Percentiles rank a stretch among this genome's conserved stretches.
phyloP scores from a whole-genome alignment of 2,329 filamentous ascomycete genomes.

The Phialophora verrucosa region DNA sequence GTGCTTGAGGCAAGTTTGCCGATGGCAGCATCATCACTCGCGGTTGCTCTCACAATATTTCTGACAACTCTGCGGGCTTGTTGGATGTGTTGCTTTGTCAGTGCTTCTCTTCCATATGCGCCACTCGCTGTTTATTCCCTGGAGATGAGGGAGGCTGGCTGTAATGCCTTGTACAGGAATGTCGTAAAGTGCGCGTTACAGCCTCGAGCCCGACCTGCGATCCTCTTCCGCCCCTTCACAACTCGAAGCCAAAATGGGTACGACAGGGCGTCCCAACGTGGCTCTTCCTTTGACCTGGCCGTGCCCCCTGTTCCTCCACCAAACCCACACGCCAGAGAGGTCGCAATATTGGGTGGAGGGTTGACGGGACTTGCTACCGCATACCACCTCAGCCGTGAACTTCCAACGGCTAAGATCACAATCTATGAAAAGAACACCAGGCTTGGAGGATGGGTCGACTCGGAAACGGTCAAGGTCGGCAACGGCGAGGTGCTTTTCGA shows the following conservation, averaged over 20 bases:
- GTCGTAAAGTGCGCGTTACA: conserved; percentile 29
- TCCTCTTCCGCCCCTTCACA: conserved; percentile 43
- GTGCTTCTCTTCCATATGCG: conserved; percentile 18
- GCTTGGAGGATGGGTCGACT: conserved; percentile 84
- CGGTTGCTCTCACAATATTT: neutral
- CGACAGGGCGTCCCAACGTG: neutral
- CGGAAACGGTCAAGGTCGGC: conserved; percentile 64
- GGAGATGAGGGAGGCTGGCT: conserved; percentile 39
- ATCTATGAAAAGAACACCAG: conserved; percentile 75
- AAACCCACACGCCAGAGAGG: conserved; percentile 45
- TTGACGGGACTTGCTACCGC: conserved; percentile 81
- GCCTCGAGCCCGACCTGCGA: conserved; percentile 50
- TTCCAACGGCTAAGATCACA: conserved; percentile 74
- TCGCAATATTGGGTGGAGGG: conserved; percentile 79
- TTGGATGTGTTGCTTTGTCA: neutral
- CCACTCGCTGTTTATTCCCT: conserved; percentile 30
- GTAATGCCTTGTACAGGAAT: conserved; percentile 32
- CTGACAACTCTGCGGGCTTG: neutral
- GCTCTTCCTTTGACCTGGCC: neutral
- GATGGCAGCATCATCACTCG: neutral
- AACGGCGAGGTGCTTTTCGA: conserved; percentile 76
- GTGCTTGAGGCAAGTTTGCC: neutral
- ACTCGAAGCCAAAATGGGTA: conserved; percentile 14
- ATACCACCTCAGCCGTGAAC: conserved; percentile 73
- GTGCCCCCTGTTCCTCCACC: conserved; percentile 18